These are phyloP conservation scores for Neurospora sp. DNA, from an alignment of 495 filamentous ascomycete species.

Conservation along the genomic window DNA sequence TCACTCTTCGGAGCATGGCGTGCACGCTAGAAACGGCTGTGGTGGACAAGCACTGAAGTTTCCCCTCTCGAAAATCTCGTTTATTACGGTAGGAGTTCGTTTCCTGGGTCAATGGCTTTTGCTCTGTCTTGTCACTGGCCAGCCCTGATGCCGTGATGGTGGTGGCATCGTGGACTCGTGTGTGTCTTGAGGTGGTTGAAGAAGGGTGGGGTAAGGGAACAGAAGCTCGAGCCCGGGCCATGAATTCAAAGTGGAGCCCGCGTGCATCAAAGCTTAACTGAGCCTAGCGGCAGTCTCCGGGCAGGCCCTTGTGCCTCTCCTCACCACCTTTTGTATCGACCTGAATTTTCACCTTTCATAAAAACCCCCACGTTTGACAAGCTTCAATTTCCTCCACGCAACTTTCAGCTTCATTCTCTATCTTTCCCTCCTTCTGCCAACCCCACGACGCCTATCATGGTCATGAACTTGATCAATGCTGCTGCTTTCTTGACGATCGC, in stretches of 20 bases:
- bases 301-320: neutral
- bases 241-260: neutral
- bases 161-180: neutral
- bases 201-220: neutral
- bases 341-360: neutral
- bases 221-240: neutral
- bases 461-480: neutral
- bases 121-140: neutral
- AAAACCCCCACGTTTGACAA: constrained; percentile 16
- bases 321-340: neutral
- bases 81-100: neutral
- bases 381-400: constrained; percentile 15
- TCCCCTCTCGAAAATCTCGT: neutral
- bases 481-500: neutral
- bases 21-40: neutral
- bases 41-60: neutral
- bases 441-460: neutral
- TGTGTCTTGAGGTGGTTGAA: neutral
- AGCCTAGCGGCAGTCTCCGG: neutral
- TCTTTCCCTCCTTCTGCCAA: constrained; percentile 1
- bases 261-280: neutral
- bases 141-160: neutral
- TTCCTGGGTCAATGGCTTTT: neutral
- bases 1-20: neutral
- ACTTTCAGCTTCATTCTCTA: constrained; percentile 2